phyloP scores from a whole-genome alignment of 768 basidiomycete genomes.

The Leccinellum albellum region DNA sequence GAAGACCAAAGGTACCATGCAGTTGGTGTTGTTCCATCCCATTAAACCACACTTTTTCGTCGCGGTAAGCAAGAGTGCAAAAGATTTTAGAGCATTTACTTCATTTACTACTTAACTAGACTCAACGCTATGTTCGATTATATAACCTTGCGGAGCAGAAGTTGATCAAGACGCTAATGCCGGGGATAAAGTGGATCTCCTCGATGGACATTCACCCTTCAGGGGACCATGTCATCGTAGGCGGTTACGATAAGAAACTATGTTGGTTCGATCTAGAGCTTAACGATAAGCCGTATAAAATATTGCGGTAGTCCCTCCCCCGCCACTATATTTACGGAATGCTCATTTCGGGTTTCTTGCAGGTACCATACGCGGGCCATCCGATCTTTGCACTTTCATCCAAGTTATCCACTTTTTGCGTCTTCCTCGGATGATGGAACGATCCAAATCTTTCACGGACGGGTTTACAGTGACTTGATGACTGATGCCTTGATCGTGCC shows the following conservation, averaged over 20 bases:
- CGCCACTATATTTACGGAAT: not conserved
- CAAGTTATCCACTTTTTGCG: constrained; percentile 91
- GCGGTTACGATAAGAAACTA: constrained; percentile 94
- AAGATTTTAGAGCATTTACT: constrained; percentile 7
- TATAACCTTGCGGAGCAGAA: constrained; percentile 95
- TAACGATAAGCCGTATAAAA: constrained; percentile 94
- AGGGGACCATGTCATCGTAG: constrained; percentile 94
- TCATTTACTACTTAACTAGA: constrained; percentile 45
- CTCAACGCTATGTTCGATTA: constrained; percentile 91
- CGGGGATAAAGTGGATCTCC: constrained; percentile 98
- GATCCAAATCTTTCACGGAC: constrained; percentile 94
- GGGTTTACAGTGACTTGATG: constrained; percentile 93
- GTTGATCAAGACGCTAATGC: constrained; percentile 86
- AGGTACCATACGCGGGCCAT: constrained; percentile 95
- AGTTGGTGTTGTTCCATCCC: constrained; percentile 93
- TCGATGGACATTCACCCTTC: constrained; percentile 95
- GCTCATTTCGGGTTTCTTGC: constrained; percentile 9
- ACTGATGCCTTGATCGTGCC: constrained; percentile 98
- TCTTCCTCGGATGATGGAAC: constrained; percentile 96
- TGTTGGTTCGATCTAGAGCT: constrained; percentile 99
- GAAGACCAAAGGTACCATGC: constrained; percentile 87
- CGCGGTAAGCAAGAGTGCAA: constrained; percentile 59
- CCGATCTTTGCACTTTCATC: constrained; percentile 90
- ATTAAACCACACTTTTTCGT: constrained; percentile 95
- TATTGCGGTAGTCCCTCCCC: constrained; percentile 62